Evolutionary conservation across 495 filamentous ascomycete species (phyloP).

Genomic region (Amorphotheca resinae): DNA sequence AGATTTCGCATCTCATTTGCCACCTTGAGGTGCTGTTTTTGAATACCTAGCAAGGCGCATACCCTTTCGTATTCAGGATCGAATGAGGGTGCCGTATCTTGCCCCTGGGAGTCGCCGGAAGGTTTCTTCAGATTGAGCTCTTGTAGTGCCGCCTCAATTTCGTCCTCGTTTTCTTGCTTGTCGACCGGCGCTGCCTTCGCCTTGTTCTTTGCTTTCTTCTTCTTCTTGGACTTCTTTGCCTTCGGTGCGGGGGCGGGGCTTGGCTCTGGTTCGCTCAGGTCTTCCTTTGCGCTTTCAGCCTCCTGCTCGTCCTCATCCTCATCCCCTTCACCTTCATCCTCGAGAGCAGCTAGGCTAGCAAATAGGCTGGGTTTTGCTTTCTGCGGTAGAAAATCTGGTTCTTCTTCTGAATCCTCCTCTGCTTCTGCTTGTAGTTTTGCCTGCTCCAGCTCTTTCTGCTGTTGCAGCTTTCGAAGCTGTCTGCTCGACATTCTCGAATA

Average conservation of each 20-base stretch:
- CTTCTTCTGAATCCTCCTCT: slow-evolving; percentile 20
- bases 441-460: slow-evolving; percentile 37
- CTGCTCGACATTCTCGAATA: slow-evolving; percentile 58
- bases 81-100: slow-evolving; percentile 11
- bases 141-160: slow-evolving; percentile 70
- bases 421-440: slow-evolving; percentile 13
- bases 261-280: slow-evolving; percentile 9
- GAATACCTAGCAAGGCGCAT: slow-evolving; percentile 55
- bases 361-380: slow-evolving; percentile 32
- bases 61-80: slow-evolving; percentile 28
- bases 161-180: slow-evolving; percentile 44
- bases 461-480: slow-evolving; percentile 66
- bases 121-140: slow-evolving; percentile 37
- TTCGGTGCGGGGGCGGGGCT: slow-evolving; percentile 11
- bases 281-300: slow-evolving; percentile 30
- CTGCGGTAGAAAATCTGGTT: slow-evolving; percentile 30
- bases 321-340: slow-evolving; percentile 26
- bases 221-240: slow-evolving; percentile 46
- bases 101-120: slow-evolving; percentile 5
- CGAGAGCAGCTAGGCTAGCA: slow-evolving; percentile 37
- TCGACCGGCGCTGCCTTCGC: slow-evolving; percentile 21
- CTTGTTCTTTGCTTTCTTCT: slow-evolving; percentile 32
- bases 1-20: slow-evolving; percentile 87
- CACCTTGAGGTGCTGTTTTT: slow-evolving; percentile 69
- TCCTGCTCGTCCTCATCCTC: slow-evolving; percentile 40